These are phyloP conservation scores for Rhodotorula sp. DNA, from an alignment of 1,284 basidiomycete genomes.

Conservation along the genomic window DNA sequence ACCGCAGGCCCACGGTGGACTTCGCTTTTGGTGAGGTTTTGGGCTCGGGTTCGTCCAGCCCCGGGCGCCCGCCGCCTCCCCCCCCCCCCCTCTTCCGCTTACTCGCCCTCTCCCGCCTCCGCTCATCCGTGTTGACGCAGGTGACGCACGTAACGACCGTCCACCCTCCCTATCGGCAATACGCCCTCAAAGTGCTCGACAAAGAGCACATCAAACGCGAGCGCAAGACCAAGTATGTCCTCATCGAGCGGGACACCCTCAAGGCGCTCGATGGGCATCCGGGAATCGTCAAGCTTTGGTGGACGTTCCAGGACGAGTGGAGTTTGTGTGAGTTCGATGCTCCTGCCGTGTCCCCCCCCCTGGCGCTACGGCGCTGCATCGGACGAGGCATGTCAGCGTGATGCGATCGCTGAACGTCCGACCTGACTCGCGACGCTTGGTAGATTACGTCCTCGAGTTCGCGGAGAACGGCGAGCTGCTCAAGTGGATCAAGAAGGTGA, in stretches of 20 bases:
- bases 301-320: conserved; percentile 44
- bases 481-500: conserved; percentile 62
- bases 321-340: conserved; percentile 29
- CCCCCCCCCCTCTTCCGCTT: neutral
- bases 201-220: conserved; percentile 67
- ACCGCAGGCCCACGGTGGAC: too few relatives aligned
- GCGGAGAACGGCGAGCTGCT: conserved; percentile 88
- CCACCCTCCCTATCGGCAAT: conserved; percentile 60
- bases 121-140: conserved; percentile 47
- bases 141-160: conserved; percentile 60
- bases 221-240: conserved; percentile 63
- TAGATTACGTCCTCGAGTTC: conserved; percentile 87
- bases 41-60: too few relatives aligned
- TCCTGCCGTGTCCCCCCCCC: neutral
- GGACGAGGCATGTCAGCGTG: too few relatives aligned
- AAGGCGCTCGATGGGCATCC: conserved; percentile 51
- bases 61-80: too few relatives aligned
- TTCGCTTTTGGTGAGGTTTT: too few relatives aligned
- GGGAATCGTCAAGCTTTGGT: conserved; percentile 43
- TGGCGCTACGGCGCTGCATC: neutral
- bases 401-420: too few relatives aligned
- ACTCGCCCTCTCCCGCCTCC: conserved; percentile 1
- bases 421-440: neutral
- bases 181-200: conserved; percentile 73
- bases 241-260: conserved; percentile 64